These are phyloP conservation scores for Neonectria neomacrospora DNA, from an alignment of 2,329 filamentous ascomycete genomes.

Conservation along the genomic window DNA sequence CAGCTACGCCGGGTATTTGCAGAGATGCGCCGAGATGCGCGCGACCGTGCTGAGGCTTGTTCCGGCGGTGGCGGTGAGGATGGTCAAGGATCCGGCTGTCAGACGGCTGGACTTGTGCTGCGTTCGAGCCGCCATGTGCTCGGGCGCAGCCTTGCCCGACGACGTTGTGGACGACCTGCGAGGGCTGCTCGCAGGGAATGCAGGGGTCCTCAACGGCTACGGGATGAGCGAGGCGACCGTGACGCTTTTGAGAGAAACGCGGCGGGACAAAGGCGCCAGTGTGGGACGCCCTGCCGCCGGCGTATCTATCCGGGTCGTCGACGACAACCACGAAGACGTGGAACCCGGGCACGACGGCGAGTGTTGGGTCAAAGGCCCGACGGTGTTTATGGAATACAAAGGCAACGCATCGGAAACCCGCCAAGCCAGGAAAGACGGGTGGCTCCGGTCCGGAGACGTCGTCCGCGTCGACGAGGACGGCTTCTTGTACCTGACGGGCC, in stretches of 20 bases:
- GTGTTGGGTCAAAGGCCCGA: slow-evolving; percentile 43
- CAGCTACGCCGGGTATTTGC: slow-evolving; percentile 34
- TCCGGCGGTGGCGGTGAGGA: slow-evolving; percentile 36
- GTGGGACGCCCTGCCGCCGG: slow-evolving; percentile 35
- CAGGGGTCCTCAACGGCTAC: slow-evolving; percentile 39
- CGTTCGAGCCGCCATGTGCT: slow-evolving; percentile 36
- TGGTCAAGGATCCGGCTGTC: slow-evolving; percentile 36
- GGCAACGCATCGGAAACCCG: slow-evolving; percentile 41
- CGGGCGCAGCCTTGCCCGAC: slow-evolving; percentile 35
- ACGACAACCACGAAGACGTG: slow-evolving; percentile 45
- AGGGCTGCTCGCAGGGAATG: slow-evolving; percentile 23
- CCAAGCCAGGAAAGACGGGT: slow-evolving; percentile 43
- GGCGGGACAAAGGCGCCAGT: slow-evolving; percentile 34
- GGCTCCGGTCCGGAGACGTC: slow-evolving; percentile 48
- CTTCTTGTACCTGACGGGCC: slow-evolving; percentile 46
- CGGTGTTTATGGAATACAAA: slow-evolving; percentile 45
- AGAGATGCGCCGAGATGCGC: slow-evolving; percentile 33
- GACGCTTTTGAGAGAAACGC: slow-evolving; percentile 35
- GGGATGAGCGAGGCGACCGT: slow-evolving; percentile 42
- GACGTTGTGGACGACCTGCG: slow-evolving; percentile 32
- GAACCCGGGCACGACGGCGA: slow-evolving; percentile 43
- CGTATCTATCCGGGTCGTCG: slow-evolving; percentile 42
- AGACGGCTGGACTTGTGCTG: slow-evolving; percentile 27
- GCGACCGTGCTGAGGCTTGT: slow-evolving; percentile 39
- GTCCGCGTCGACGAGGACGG: slow-evolving; percentile 44